Percentiles rank a stretch among this genome's conserved stretches.
phyloP scores from a whole-genome alignment of 805 yeast genomes.

The Metschnikowia koreensis region DNA sequence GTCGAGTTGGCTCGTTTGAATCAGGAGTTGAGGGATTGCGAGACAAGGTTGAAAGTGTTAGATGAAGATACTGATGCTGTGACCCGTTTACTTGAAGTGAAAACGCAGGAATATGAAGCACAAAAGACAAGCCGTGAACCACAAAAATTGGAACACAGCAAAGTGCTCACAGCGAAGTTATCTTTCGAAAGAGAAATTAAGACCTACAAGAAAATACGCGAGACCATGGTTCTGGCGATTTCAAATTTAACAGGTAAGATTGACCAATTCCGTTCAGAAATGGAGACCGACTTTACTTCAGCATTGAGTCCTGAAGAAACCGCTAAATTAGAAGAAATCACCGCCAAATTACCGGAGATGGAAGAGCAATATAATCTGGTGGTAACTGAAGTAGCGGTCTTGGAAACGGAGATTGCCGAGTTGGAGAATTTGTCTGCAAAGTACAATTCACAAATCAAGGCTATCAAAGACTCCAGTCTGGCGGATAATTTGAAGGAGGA shows the following conservation, averaged over 20 bases:
- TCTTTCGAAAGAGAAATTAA: conserved; percentile 44
- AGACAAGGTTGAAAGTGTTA: conserved; percentile 35
- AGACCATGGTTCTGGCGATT: conserved; percentile 21
- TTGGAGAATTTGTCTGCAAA: conserved; percentile 10
- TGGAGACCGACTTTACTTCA: conserved; percentile 51
- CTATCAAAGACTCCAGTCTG: conserved; percentile 7
- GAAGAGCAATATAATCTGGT: conserved; percentile 43
- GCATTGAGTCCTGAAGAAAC: conserved; percentile 52
- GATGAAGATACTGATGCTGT: conserved; percentile 53
- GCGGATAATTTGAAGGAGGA: conserved; percentile 6
- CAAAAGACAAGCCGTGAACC: conserved; percentile 44
- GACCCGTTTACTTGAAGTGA: conserved; percentile 42
- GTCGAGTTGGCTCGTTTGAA: conserved; percentile 35
- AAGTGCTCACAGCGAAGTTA: conserved; percentile 39
- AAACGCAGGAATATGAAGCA: conserved; percentile 43
- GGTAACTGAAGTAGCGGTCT: conserved; percentile 37
- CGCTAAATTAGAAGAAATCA: conserved; percentile 34
- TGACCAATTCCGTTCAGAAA: conserved; percentile 47
- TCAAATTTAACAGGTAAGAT: conserved; percentile 30
- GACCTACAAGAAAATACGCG: conserved; percentile 32
- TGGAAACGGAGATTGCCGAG: conserved; percentile 43
- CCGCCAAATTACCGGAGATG: conserved; percentile 31
- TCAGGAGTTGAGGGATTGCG: conserved; percentile 38
- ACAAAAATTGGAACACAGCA: conserved; percentile 41
- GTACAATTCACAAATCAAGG: conserved; percentile 11